Evolutionary conservation across 2,329 filamentous ascomycete genomes (phyloP), one percentile per base, ranked within the genome.

Genomic region (Diaporthe vexans): DNA sequence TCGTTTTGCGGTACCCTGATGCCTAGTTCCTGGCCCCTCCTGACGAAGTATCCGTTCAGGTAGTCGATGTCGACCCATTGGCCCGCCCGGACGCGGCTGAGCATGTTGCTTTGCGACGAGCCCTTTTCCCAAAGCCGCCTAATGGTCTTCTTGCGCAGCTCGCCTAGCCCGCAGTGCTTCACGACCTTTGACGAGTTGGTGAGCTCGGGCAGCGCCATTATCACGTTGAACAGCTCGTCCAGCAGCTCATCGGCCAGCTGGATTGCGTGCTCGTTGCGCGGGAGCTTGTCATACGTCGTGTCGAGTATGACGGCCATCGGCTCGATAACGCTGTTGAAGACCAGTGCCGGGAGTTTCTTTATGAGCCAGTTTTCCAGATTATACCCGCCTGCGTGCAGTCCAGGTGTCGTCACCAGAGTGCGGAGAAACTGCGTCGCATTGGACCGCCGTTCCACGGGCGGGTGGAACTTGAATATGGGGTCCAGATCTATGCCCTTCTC

Each of bases 1-100:
- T 92, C 91, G 80, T 97, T 97, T 76, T 92, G 86, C 15, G 91
- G 90, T 79, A 92, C 92, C 68, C 90, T 86, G n/a, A 98, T 86
- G 1, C 94, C 94, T 75, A 95, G 79, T 80, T 94, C 90, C 78
- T 90, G 88, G 0, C 94, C 97, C 54, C 93, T 89, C 68, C 86
- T 88, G 43, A 97, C 88, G 75, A 99, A 93, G 84, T 96, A 99
- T 0, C 95, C 96, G 81, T 97, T 98, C 78, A 96, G 89, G 79
- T 93, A 97, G 59, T 95, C 91, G 54, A 98, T 90, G 79, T 98
- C 95, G 0, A 94, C 95, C 74, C 87, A 84, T 75, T 85, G 84
- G 1, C 94, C 93, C 1, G 83, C 81, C 15, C 90, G 84, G 17
- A 95, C 85, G 78, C 93, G 91, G 71, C 89, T 87, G 8, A 94